Percentiles rank a stretch among this genome's conserved stretches.
Conservation (phyloP, 129 eudicot genomes). For the Flaveria robusta region DNA sequence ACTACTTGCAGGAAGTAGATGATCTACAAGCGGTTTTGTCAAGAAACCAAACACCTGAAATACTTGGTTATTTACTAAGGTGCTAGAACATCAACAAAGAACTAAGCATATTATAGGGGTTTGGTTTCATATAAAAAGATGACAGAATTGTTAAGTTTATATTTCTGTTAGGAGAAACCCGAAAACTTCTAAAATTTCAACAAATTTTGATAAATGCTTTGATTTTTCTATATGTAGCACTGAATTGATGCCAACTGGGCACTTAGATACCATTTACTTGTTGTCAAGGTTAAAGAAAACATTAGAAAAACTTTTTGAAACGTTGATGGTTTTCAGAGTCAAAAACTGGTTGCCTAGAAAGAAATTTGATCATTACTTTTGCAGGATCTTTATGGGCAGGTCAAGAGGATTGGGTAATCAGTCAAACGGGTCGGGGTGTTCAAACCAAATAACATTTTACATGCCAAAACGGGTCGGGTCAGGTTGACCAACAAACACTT, state of each 20-base stretch:
- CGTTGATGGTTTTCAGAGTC: too few relatives aligned
- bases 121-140: background rate
- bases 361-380: too few relatives aligned
- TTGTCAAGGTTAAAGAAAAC: background rate
- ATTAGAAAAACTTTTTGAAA: background rate
- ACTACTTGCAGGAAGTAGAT: slow-evolving; percentile 52
- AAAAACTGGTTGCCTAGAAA: too few relatives aligned
- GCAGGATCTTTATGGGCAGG: background rate
- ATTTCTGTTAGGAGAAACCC: too few relatives aligned
- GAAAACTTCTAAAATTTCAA: too few relatives aligned
- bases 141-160: background rate
- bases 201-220: background rate
- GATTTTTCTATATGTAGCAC: background rate
- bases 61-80: background rate
- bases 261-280: background rate
- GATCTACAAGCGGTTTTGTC: slow-evolving; percentile 68
- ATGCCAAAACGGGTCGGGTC: background rate
- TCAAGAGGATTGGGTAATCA: too few relatives aligned
- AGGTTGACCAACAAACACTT: background rate
- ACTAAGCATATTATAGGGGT: background rate
- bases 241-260: background rate
- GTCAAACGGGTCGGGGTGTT: too few relatives aligned
- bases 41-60: slow-evolving; percentile 85
- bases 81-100: background rate
- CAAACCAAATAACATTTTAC: background rate